phyloP scores from a whole-genome alignment of 768 basidiomycete species.

The Dentipellis sp. region DNA sequence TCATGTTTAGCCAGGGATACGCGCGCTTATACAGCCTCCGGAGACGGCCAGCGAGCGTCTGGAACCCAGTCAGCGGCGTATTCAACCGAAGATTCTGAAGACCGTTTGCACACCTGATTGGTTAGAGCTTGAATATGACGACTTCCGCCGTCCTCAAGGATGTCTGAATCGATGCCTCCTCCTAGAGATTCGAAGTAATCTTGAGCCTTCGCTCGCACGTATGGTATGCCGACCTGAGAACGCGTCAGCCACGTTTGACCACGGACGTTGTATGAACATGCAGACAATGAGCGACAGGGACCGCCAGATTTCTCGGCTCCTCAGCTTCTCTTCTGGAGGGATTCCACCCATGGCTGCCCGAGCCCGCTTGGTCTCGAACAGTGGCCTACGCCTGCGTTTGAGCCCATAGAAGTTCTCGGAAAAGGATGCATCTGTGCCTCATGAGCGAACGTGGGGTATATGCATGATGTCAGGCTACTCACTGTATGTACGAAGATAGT shows the following conservation, averaged over 20 bases:
- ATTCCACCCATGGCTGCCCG: slow-evolving; percentile 58
- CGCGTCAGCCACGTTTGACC: neutral
- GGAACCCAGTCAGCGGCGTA: neutral
- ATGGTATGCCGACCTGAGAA: slow-evolving; percentile 76
- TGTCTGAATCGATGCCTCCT: slow-evolving; percentile 64
- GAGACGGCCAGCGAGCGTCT: slow-evolving; percentile 47
- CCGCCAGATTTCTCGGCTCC: slow-evolving; percentile 57
- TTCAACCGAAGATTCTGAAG: slow-evolving; percentile 2
- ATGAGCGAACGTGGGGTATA: neutral
- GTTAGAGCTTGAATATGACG: slow-evolving; percentile 36
- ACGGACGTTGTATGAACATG: neutral
- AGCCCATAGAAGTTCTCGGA: slow-evolving; percentile 95
- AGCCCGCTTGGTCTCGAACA: slow-evolving; percentile 61
- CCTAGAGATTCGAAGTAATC: slow-evolving; percentile 89
- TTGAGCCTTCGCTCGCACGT: slow-evolving; percentile 78
- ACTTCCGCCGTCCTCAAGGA: slow-evolving; percentile 40
- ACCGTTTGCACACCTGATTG: slow-evolving; percentile 37
- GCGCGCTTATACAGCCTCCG: slow-evolving; percentile 56
- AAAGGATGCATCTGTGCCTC: slow-evolving; percentile 75
- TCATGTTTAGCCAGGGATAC: slow-evolving; percentile 78
- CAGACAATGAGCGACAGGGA: slow-evolving; percentile 77
- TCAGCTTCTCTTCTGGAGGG: slow-evolving; percentile 56
- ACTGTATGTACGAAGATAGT: slow-evolving; percentile 87
- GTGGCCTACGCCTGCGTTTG: slow-evolving; percentile 66
- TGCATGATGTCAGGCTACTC: slow-evolving; percentile 18